These are phyloP conservation scores for Kwoniella sp. DNA, from an alignment of 768 basidiomycete genomes.

Conservation along the genomic window DNA sequence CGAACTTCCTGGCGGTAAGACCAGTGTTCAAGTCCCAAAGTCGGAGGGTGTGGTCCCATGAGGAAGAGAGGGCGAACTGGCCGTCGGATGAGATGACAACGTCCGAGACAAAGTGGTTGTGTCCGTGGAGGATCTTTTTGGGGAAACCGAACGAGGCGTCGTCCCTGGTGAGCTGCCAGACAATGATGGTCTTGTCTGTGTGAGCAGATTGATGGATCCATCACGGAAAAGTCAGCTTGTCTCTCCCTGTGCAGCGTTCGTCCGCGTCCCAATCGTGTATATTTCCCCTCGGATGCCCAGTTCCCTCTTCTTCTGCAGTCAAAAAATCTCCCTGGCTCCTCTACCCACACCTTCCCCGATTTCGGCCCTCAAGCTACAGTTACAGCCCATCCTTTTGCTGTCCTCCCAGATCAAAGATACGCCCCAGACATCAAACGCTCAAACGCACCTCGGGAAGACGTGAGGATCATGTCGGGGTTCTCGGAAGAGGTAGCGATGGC, in stretches of 20 bases:
- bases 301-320: no score
- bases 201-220: not conserved
- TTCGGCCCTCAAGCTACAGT: no score
- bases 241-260: no score
- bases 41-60: conserved; percentile 99
- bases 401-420: not conserved
- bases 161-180: conserved; percentile 93
- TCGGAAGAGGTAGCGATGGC: conserved; percentile 97
- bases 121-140: conserved; percentile 94
- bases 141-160: conserved; percentile 81
- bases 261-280: no score
- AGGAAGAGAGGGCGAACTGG: conserved; percentile 97
- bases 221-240: conserved; percentile 2
- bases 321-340: not conserved
- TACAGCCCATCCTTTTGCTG: not conserved
- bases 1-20: conserved; percentile 90
- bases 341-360: no score
- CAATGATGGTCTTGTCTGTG: conserved; percentile 98
- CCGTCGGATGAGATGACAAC: conserved; percentile 99
- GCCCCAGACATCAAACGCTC: conserved; percentile 3
- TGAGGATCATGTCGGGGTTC: conserved; percentile 99
- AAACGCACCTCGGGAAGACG: conserved; percentile 86
- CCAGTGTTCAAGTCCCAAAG: conserved; percentile 99
- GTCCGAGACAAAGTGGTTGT: conserved; percentile 99
- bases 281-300: no score